Conservation (phyloP, 768 basidiomycete species). For the Pisolithus marmoratus region DNA sequence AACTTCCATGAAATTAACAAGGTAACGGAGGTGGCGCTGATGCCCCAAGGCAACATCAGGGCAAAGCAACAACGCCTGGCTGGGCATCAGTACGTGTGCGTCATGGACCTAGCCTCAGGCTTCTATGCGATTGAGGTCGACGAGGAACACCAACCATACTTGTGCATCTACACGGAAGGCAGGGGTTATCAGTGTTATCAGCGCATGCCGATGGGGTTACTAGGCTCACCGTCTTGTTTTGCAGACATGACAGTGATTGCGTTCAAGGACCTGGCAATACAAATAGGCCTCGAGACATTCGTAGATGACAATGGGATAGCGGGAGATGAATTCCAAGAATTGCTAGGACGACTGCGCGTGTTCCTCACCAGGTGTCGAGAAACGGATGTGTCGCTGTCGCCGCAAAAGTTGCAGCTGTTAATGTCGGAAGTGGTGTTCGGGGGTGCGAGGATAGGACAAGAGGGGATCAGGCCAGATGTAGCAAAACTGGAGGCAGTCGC, state of each 20-base stretch:
- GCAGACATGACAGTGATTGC: conserved; percentile 20
- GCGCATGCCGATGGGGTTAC: conserved; percentile 37
- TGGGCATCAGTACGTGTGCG: conserved; percentile 30
- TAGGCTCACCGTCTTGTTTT: conserved; percentile 34
- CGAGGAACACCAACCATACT: conserved; percentile 15
- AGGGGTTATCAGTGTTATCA: conserved; percentile 32
- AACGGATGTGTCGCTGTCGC: not conserved
- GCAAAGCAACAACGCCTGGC: conserved; percentile 36
- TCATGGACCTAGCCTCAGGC: conserved; percentile 36
- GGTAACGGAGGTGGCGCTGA: no score
- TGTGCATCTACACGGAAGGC: conserved; percentile 33
- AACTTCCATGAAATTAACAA: no score
- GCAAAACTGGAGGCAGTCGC: no score
- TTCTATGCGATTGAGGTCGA: conserved; percentile 24
- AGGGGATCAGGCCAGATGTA: no score
- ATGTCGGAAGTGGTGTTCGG: conserved; percentile 1
- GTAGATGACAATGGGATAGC: conserved; percentile 35
- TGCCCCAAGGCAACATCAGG: conserved; percentile 33
- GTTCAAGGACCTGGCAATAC: conserved; percentile 22
- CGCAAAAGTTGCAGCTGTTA: conserved; percentile 3
- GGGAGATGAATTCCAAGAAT: conserved; percentile 27
- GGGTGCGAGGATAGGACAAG: not conserved
- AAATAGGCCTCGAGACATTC: conserved; percentile 26
- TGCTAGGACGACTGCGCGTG: conserved; percentile 21
- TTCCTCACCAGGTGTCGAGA: conserved; percentile 9